Conservation (phyloP, 441 rosid species). For the Lagerstroemia fauriei region DNA sequence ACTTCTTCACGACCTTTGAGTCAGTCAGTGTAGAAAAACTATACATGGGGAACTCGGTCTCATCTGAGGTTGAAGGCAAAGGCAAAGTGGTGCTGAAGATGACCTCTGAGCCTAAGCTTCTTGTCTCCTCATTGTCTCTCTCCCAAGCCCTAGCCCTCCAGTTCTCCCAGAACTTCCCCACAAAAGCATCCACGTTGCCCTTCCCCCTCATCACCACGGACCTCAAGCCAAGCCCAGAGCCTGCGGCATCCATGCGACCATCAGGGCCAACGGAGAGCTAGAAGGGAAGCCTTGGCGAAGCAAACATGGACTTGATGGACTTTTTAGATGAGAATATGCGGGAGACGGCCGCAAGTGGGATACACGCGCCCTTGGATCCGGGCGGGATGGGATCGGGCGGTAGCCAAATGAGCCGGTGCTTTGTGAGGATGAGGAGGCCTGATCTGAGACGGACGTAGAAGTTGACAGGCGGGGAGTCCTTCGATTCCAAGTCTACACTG, state of each 20-base stretch:
- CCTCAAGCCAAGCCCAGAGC: constrained; percentile 31
- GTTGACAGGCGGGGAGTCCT: constrained; percentile 36
- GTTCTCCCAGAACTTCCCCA: constrained; percentile 67
- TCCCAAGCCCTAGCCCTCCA: constrained; percentile 89
- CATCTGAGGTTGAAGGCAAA: neutral
- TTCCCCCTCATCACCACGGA: constrained; percentile 73
- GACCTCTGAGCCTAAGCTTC: neutral
- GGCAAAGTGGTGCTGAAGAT: neutral
- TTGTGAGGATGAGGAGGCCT: constrained; percentile 72
- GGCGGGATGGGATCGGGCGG: constrained; percentile 51
- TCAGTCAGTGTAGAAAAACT: neutral
- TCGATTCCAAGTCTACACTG: constrained; percentile 69
- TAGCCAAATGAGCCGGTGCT: constrained; percentile 88
- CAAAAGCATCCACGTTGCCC: constrained; percentile 71
- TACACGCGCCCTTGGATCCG: constrained; percentile 33
- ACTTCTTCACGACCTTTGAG: neutral
- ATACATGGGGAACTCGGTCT: neutral
- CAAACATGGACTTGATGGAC: constrained; percentile 79
- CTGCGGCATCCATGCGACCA: constrained; percentile 27
- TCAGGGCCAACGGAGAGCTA: constrained; percentile 46
- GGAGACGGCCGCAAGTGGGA: constrained; percentile 57
- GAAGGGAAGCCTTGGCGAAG: constrained; percentile 77
- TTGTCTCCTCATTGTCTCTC: constrained; percentile 18
- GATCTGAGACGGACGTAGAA: constrained; percentile 50
- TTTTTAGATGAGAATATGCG: constrained; percentile 65